These are phyloP conservation scores for Nakataea oryzae DNA, from an alignment of 2,329 filamentous ascomycete species.

Conservation along the genomic window DNA sequence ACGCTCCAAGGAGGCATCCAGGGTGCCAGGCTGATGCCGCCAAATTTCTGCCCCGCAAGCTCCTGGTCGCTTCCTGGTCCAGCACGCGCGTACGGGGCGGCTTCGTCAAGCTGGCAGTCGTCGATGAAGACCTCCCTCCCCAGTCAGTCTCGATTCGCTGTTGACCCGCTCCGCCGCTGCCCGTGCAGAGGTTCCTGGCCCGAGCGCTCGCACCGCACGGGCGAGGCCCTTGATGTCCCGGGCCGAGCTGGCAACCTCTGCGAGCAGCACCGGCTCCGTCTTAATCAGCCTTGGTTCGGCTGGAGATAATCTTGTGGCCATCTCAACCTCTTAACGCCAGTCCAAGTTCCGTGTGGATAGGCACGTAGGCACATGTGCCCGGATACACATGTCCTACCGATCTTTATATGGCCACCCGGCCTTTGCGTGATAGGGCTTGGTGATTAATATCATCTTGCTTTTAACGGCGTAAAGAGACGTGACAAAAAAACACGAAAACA, in stretches of 20 bases:
- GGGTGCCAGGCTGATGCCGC: too few relatives aligned
- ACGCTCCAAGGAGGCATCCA: too few relatives aligned
- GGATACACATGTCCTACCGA: too few relatives aligned
- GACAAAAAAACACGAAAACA: neutral
- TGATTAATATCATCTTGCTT: too few relatives aligned
- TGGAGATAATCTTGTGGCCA: constrained; percentile 8
- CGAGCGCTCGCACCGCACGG: constrained; percentile 24
- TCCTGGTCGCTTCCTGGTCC: constrained; percentile 19
- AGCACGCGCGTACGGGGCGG: constrained; percentile 2
- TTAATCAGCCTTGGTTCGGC: neutral
- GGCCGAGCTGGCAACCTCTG: neutral
- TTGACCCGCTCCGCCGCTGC: constrained; percentile 21
- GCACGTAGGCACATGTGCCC: too few relatives aligned
- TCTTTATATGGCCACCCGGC: too few relatives aligned
- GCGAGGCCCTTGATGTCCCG: constrained; percentile 6
- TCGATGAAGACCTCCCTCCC: constrained; percentile 13
- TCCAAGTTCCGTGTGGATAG: too few relatives aligned
- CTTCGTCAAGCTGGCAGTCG: constrained; percentile 17
- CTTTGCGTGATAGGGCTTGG: too few relatives aligned
- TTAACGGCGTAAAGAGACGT: neutral
- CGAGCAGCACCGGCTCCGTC: constrained; percentile 3
- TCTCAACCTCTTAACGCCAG: too few relatives aligned
- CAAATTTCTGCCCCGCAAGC: constrained; percentile 26
- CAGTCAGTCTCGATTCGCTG: constrained; percentile 16
- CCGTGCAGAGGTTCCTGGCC: constrained; percentile 22